Percentiles rank a stretch among this genome's conserved stretches.
Evolutionary conservation across 2,329 filamentous ascomycete genomes (phyloP).

Genomic region (Aspergillaceae sp.): DNA sequence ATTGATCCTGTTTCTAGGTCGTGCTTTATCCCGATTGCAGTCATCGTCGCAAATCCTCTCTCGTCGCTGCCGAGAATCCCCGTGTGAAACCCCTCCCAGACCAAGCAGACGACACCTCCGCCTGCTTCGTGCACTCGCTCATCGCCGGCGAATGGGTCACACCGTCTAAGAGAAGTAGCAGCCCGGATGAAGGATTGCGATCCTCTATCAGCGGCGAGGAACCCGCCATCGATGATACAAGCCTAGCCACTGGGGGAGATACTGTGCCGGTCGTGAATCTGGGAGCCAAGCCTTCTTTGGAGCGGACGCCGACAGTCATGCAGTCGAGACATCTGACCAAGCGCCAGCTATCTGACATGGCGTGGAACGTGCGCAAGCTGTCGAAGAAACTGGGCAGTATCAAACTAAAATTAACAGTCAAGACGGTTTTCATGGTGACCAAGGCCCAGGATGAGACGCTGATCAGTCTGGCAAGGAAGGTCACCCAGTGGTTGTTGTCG

Average conservation of each 20-base stretch:
- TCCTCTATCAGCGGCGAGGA: constrained; percentile 12
- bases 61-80: constrained; percentile 40
- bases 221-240: constrained; percentile 11
- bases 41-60: constrained; percentile 53
- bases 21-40: constrained; percentile 45
- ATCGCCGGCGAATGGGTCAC: constrained; percentile 36
- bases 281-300: constrained; percentile 7
- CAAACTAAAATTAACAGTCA: constrained; percentile 70
- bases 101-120: constrained; percentile 35
- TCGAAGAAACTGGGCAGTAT: constrained; percentile 79
- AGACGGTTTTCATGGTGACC: constrained; percentile 76
- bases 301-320: constrained; percentile 30
- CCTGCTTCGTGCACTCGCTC: constrained; percentile 55
- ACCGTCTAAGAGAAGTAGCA: background rate
- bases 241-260: constrained; percentile 11
- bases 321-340: constrained; percentile 79
- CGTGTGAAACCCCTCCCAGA: constrained; percentile 30
- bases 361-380: constrained; percentile 85
- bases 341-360: constrained; percentile 92
- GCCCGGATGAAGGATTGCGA: constrained; percentile 9
- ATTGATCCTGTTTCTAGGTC: constrained; percentile 35
- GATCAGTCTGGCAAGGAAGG: constrained; percentile 65
- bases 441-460: constrained; percentile 83
- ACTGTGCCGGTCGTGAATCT: constrained; percentile 17
- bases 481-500: constrained; percentile 72